Base-by-base conservation (phyloP, 1,139 yeast genomes). In the Pneumocystis oryctolagi region DNA sequence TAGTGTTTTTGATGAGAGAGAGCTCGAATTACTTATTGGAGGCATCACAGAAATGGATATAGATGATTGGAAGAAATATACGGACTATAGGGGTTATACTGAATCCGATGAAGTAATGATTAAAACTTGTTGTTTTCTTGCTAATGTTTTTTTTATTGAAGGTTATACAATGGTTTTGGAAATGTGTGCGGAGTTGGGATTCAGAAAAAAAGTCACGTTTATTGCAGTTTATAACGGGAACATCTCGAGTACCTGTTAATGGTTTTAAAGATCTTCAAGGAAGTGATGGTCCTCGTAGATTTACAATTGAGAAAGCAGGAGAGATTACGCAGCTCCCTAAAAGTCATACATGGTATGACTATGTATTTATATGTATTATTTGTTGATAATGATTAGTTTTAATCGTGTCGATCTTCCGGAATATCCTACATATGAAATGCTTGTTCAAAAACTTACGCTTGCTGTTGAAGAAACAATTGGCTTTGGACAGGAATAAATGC, bases 201-300 rank as follows among this genome's bases (percentile, higher is more conserved):
- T 83, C 90, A 62, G 98, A 92, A 76, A 97, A 90, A 74, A 87
- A 90, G 75, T 96, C 97, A 1, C 83, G 98, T 75, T 79, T 92
- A 72, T 79, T 92, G 71, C 98, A 94, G 76, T 92, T 92, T 73
- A 90, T 97, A 25, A 92, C 99, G 0, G 99, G 99, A 79, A 92
- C 98, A 1, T 89, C 97, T 31, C 87, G 99, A 78, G 90, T 94
- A 65, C 99, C 99, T 2, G 98, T 92, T 68, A 92, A 92, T 75
- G 99, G 99, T 57, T 92, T 92, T 79, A 92, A 92, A 75, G 99
- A 92, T 76, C 80, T 92, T 70, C 98, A 92, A 77, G 99, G 98
- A 67, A 87, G 96, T 28, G 98, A 92, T 76, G 98, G 98, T 65
- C 98, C 98, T 63, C 87, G 98, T 79, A 83, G 97, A 72, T 94